A percentile compares a stretch with the other conserved stretches of the same genome.
Conservation (phyloP, 345 rosid genomes). For the Eucalyptus regnans region DNA sequence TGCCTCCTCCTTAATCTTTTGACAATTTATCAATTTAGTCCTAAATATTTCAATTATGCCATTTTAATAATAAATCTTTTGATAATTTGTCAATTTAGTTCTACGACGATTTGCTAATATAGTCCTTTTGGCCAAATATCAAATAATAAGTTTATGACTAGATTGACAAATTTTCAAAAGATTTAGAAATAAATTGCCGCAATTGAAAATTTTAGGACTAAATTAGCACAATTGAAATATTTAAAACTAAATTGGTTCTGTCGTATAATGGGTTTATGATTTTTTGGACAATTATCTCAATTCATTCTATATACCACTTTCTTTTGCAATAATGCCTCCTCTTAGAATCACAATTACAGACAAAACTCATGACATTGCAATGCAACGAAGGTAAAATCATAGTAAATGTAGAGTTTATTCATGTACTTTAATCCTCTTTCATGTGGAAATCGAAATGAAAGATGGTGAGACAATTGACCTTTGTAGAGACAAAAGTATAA, state of each 20-base stretch:
- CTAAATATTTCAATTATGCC: too few relatives aligned
- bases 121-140: not conserved
- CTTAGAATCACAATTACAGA: not conserved
- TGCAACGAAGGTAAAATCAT: not conserved
- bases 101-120: not conserved
- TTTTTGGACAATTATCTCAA: too few relatives aligned
- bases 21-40: too few relatives aligned
- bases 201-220: too few relatives aligned
- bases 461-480: not conserved
- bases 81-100: not conserved
- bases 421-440: not conserved
- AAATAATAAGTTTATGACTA: too few relatives aligned
- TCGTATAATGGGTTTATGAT: not conserved
- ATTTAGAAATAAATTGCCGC: accelerated
- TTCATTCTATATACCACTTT: not conserved
- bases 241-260: accelerated
- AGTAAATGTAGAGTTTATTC: not conserved
- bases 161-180: not conserved
- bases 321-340: not conserved
- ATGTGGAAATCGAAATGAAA: not conserved
- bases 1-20: not conserved
- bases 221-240: too few relatives aligned
- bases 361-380: not conserved
- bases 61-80: too few relatives aligned
- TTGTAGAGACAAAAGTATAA: not conserved